Evolutionary conservation across 352 stramenopile species (phyloP).

Genomic region (Phytopythium mirpurense): DNA sequence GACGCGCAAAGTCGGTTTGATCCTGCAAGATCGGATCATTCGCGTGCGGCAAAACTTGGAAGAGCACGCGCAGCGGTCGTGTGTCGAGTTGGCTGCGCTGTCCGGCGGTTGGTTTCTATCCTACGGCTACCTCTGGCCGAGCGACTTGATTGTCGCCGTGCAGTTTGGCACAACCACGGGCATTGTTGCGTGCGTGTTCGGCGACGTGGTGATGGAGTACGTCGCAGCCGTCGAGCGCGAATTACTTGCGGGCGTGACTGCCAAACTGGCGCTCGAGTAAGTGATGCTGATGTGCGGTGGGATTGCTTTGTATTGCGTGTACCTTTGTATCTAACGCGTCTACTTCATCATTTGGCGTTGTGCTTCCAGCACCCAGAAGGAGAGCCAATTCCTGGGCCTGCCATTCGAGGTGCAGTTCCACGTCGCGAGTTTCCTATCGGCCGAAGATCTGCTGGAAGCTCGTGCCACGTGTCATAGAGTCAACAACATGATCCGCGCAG

Average conservation of each 20-base stretch:
- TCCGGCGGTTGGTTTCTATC: constrained; percentile 55
- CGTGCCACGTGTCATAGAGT: constrained; percentile 75
- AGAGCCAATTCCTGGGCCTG: constrained; percentile 59
- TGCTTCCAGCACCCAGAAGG: constrained; percentile 43
- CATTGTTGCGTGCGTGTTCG: constrained; percentile 63
- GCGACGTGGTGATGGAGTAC: constrained; percentile 63
- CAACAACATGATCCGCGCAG: constrained; percentile 78
- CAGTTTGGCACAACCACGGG: constrained; percentile 71
- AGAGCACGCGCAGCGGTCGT: constrained; percentile 45
- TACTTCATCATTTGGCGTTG: constrained; percentile 3
- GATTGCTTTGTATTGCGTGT: not conserved
- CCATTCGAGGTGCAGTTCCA: constrained; percentile 83
- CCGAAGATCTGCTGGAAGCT: constrained; percentile 73
- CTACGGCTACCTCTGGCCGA: constrained; percentile 62
- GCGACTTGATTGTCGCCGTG: constrained; percentile 66
- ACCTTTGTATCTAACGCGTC: not conserved
- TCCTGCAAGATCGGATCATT: constrained; percentile 73
- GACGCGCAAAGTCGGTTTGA: constrained; percentile 70
- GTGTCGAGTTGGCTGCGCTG: constrained; percentile 49
- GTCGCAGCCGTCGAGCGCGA: constrained; percentile 56
- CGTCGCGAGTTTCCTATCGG: constrained; percentile 61
- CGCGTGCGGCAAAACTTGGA: constrained; percentile 56
- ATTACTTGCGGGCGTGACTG: constrained; percentile 44
- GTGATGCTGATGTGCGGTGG: constrained; percentile 8
- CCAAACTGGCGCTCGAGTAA: constrained; percentile 39